A percentile compares a stretch with the other conserved stretches of the same genome.
Evolutionary conservation across 306 rosid species (phyloP).

Genomic region (Calophaca sinica): DNA sequence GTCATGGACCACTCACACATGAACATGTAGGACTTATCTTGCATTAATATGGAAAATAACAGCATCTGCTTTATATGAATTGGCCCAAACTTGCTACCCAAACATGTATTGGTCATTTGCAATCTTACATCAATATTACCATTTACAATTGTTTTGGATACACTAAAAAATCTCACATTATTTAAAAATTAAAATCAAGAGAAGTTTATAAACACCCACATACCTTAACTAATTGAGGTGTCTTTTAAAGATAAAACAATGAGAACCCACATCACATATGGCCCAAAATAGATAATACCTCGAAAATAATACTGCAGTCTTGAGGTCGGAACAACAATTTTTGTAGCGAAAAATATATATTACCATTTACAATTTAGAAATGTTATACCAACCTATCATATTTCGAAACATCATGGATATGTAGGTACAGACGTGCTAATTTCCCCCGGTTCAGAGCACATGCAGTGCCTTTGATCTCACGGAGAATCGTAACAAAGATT

Average conservation of each 20-base stretch:
- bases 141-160: too few species aligned
- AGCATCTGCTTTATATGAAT: slow-evolving; percentile 33
- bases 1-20: slow-evolving; percentile 35
- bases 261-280: too few species aligned
- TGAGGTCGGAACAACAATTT: too few species aligned
- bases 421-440: too few species aligned
- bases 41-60: slow-evolving; percentile 27
- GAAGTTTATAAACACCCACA: too few species aligned
- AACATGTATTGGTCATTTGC: slow-evolving; percentile 15
- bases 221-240: too few species aligned
- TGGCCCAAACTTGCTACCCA: slow-evolving; percentile 29
- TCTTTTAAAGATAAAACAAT: too few species aligned
- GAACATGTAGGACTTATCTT: slow-evolving; percentile 29
- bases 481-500: not conserved
- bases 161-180: too few species aligned
- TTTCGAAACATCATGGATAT: slow-evolving; percentile 24
- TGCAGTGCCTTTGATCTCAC: not conserved
- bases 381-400: not conserved
- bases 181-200: too few species aligned
- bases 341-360: too few species aligned
- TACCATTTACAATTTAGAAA: slow-evolving; percentile 7
- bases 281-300: too few species aligned
- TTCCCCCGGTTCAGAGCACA: not conserved
- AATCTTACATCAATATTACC: slow-evolving; percentile 10
- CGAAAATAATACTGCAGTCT: too few species aligned